Conservation (phyloP, 805 yeast genomes). For the Grigorovia jiainica region DNA sequence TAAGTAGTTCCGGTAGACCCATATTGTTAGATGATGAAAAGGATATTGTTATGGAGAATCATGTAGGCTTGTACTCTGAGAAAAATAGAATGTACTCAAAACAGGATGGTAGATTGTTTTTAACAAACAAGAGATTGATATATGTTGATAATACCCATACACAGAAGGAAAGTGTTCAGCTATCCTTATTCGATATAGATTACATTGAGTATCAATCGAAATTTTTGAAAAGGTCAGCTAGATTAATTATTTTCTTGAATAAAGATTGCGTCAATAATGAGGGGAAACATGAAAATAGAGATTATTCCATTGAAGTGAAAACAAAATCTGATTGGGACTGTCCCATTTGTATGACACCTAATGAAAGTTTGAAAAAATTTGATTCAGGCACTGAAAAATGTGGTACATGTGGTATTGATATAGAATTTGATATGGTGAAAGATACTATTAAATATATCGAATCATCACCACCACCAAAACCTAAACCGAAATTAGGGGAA, state of each 20-base stretch:
- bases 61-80: constrained; percentile 74
- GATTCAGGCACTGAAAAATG: constrained; percentile 28
- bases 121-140: constrained; percentile 65
- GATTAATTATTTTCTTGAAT: constrained; percentile 42
- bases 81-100: constrained; percentile 49
- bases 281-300: background rate
- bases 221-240: constrained; percentile 71
- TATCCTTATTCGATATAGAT: constrained; percentile 37
- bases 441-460: constrained; percentile 17
- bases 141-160: constrained; percentile 51
- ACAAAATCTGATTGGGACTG: constrained; percentile 64
- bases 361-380: constrained; percentile 4
- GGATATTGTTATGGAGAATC: constrained; percentile 42
- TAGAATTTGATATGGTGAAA: constrained; percentile 31
- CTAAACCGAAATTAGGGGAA: background rate
- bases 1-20: constrained; percentile 30
- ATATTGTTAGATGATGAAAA: constrained; percentile 37
- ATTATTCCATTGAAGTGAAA: background rate
- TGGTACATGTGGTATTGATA: constrained; percentile 52
- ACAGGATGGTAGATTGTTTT: constrained; percentile 69
- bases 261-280: background rate
- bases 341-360: constrained; percentile 50
- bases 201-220: constrained; percentile 37
- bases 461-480: background rate
- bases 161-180: constrained; percentile 35